Conservation (phyloP, 2,329 filamentous ascomycete species). For the Endothia cerciana region DNA sequence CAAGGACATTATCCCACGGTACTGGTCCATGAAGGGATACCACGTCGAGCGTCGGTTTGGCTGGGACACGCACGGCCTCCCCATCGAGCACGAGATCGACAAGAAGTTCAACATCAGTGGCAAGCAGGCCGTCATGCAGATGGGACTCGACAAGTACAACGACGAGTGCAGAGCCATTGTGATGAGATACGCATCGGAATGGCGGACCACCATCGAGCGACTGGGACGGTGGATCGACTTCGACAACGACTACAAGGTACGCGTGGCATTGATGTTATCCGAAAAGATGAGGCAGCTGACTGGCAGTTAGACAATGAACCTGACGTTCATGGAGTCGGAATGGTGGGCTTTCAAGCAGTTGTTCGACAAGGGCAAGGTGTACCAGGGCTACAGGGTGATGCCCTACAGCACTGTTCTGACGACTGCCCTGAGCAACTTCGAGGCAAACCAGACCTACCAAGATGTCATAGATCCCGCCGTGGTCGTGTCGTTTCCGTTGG, state of each 20-base stretch:
- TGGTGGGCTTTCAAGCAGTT: slow-evolving; percentile 98
- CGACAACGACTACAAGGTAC: slow-evolving; percentile 87
- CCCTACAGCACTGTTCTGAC: slow-evolving; percentile 91
- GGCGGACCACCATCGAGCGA: slow-evolving; percentile 85
- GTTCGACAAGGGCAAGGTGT: slow-evolving; percentile 87
- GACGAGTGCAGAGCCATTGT: slow-evolving; percentile 90
- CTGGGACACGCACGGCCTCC: slow-evolving; percentile 93
- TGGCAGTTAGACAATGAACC: slow-evolving; percentile 76
- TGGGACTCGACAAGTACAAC: slow-evolving; percentile 90
- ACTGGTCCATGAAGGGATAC: slow-evolving; percentile 96
- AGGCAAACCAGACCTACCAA: slow-evolving; percentile 93
- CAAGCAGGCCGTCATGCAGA: slow-evolving; percentile 81
- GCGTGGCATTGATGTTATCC: neutral
- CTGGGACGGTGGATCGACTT: slow-evolving; percentile 97
- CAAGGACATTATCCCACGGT: slow-evolving; percentile 94
- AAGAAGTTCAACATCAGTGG: slow-evolving; percentile 85
- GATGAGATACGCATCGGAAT: slow-evolving; percentile 86
- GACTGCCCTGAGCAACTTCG: slow-evolving; percentile 90
- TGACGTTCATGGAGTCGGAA: slow-evolving; percentile 91
- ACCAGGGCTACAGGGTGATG: slow-evolving; percentile 90
- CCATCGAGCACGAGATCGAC: slow-evolving; percentile 97
- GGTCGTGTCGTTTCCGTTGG: slow-evolving; percentile 83
- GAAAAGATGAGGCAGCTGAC: slow-evolving; percentile 30
- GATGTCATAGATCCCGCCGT: slow-evolving; percentile 89
- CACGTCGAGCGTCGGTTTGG: slow-evolving; percentile 92